phyloP scores from a whole-genome alignment of 768 basidiomycete species.

The Lactifluus echinatus region DNA sequence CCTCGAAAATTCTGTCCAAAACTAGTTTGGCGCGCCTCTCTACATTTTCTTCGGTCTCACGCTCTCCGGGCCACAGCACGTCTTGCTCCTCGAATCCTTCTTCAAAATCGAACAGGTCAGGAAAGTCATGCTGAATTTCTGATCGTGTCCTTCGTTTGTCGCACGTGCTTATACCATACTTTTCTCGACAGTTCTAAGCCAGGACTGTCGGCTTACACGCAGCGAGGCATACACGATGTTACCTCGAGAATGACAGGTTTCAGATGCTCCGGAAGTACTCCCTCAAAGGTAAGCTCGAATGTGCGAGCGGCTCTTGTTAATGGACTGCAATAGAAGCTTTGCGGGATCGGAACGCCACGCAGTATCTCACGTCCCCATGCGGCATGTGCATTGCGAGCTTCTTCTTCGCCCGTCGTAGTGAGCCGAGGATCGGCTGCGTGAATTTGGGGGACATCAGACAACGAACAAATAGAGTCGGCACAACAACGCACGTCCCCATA shows the following conservation, averaged over 20 bases:
- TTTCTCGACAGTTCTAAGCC: slow-evolving; percentile 14
- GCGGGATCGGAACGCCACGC: slow-evolving; percentile 11
- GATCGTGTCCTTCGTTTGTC: slow-evolving; percentile 16
- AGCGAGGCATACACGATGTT: neutral
- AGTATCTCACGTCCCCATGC: slow-evolving; percentile 16
- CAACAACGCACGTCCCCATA: slow-evolving; percentile 19
- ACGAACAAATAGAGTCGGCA: neutral
- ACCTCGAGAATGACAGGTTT: slow-evolving; percentile 20
- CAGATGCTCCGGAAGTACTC: slow-evolving; percentile 1
- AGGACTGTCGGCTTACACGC: neutral
- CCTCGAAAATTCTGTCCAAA: slow-evolving; percentile 15
- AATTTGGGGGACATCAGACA: neutral
- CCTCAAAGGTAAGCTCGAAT: slow-evolving; percentile 15
- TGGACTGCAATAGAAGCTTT: slow-evolving; percentile 16
- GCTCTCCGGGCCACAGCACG: slow-evolving; percentile 4
- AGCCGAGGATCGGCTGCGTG: slow-evolving; percentile 19
- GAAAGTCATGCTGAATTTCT: slow-evolving; percentile 15
- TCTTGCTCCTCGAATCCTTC: slow-evolving; percentile 21
- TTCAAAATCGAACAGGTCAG: slow-evolving; percentile 13
- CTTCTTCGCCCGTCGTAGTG: slow-evolving; percentile 17
- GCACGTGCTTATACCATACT: slow-evolving; percentile 15
- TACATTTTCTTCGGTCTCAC: slow-evolving; percentile 2
- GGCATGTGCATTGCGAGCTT: slow-evolving; percentile 13
- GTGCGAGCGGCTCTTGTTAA: slow-evolving; percentile 17
- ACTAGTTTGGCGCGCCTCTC: slow-evolving; percentile 15